phyloP scores from a whole-genome alignment of 345 rosid genomes.

The Hibiscus tridactylites region DNA sequence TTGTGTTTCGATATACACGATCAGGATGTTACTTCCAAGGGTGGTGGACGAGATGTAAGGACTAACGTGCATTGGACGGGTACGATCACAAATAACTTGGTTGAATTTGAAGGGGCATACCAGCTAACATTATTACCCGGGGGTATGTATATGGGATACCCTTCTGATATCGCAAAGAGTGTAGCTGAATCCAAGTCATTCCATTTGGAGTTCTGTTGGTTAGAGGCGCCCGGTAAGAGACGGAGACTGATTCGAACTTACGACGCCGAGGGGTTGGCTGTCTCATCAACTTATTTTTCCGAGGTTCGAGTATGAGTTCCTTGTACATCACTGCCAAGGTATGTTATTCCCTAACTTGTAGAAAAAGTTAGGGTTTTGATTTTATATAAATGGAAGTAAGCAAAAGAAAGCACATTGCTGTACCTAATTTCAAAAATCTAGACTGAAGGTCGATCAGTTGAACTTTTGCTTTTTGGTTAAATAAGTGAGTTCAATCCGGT shows the following conservation, averaged over 20 bases:
- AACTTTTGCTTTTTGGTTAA: neutral
- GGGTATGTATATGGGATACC: slow-evolving; percentile 89
- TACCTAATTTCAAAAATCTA: neutral
- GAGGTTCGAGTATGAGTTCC: slow-evolving; percentile 52
- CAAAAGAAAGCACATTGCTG: neutral
- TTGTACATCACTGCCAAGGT: neutral
- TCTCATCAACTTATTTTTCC: slow-evolving; percentile 67
- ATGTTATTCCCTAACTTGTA: neutral
- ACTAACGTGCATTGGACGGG: slow-evolving; percentile 68
- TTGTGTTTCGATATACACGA: slow-evolving; percentile 2
- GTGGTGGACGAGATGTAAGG: slow-evolving; percentile 24
- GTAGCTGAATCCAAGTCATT: slow-evolving; percentile 66
- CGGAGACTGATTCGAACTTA: slow-evolving; percentile 76
- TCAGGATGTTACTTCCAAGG: slow-evolving; percentile 51
- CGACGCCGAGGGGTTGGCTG: slow-evolving; percentile 76
- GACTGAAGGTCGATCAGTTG: neutral
- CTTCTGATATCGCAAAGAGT: slow-evolving; percentile 52
- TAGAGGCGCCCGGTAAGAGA: slow-evolving; percentile 56
- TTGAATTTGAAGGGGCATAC: slow-evolving; percentile 64
- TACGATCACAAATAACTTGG: slow-evolving; percentile 38
- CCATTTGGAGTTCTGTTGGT: slow-evolving; percentile 88
- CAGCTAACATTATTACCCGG: slow-evolving; percentile 66
- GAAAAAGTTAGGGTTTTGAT: neutral
- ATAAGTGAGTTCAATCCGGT: neutral
- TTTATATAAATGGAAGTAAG: neutral